Evolutionary conservation across 1,284 basidiomycete genomes (phyloP), one percentile per base, ranked within the genome.

Genomic region (Serendipita sp.): DNA sequence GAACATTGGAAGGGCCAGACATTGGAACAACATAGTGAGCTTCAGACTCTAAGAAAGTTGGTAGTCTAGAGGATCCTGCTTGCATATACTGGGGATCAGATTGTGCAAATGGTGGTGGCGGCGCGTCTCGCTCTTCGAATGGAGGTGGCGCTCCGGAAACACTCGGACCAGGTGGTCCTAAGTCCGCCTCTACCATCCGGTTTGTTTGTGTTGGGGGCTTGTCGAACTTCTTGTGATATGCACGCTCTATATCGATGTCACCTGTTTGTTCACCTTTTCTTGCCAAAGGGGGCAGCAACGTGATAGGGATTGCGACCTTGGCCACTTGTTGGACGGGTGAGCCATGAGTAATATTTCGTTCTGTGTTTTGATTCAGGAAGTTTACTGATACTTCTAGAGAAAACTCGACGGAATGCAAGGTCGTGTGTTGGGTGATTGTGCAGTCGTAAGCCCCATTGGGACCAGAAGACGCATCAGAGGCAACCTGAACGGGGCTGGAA

Each of bases 221-320:
- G 68, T 91, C 88, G 68, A 91, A 88, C 70, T 91, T 91, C 77
- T 91, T 91, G 68, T 81, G 81, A 71, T 91, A 91, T 4, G 85
- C 87, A 17, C 77, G 78, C 66, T 87, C 86, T 32, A 89, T 72
- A 29, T 67, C 66, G 3, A 61, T 64, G 29, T 42, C 42, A 8
- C 34, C 34, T 53, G 80, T 80, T 61, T 77, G 79, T 42, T 85
- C 84, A 2, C 87, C 80, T 70, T 88, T 82, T 13, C 84, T 84
- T 0, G 88, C 87, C 12, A 83, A 77, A 1, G 84, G 82, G 29
- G 88, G 82, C 55, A 89, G 75, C 44, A 91, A 80, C 42, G 77
- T 77, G 63, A 91, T 72, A 15, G 88, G 88, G 55, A 89, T 80
- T 5, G 77, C 70, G 45, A 88, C 71, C 1, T 79, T 80, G 22